Base-by-base conservation (phyloP, 2,329 filamentous ascomycete genomes). In the Clonostachys rosea region DNA sequence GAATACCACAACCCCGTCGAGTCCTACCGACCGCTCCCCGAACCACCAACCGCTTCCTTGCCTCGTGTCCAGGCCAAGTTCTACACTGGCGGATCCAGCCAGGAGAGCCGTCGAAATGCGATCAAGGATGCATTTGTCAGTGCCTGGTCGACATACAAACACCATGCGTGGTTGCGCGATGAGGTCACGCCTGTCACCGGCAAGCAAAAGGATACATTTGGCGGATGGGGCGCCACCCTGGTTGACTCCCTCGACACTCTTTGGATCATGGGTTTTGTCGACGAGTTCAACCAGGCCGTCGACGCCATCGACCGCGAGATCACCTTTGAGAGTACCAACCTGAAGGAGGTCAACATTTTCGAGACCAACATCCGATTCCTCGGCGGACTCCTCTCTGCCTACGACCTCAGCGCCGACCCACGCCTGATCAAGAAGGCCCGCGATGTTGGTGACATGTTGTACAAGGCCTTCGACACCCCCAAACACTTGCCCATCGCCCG, bases 181-280 rank as follows among this genome's bases (percentile, higher is more conserved):
- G 81, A 83, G 58, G 64, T 85, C 39, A 67, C 67, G 40, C 81
- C 81, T 2, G 50, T 84, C 14, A 69, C 69, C 18, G 76, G 73
- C 8, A 51, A 56, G 8, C 64, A 59, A 42, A 69, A 71, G 42
- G 69, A 82, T 52, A 71, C 75, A 13, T 83, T 81, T 59, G 78
- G 76, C 20, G 81, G 80, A 10, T 84, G 79, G 79, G 78, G 74
- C 11, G 80, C 79, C 2, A 83, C 79, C 6, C 63, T 83, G 48
- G 76, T 83, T 34, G 80, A 83, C 59, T 66, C 76, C 13, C 67
- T 84, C 47, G 47, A 51, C 42, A 51, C 49, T 10, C 49, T 51
- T 11, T 49, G 47, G 47, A 51, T 51, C 34, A 47, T 86, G 75
- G 81, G 74, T 3, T 52, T 85, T 58, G 33, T 24, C n/a, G 35